A percentile compares a stretch with the other conserved stretches of the same genome.
Evolutionary conservation across 805 yeast genomes (phyloP).

Genomic region (Schwanniomyces polymorphus): DNA sequence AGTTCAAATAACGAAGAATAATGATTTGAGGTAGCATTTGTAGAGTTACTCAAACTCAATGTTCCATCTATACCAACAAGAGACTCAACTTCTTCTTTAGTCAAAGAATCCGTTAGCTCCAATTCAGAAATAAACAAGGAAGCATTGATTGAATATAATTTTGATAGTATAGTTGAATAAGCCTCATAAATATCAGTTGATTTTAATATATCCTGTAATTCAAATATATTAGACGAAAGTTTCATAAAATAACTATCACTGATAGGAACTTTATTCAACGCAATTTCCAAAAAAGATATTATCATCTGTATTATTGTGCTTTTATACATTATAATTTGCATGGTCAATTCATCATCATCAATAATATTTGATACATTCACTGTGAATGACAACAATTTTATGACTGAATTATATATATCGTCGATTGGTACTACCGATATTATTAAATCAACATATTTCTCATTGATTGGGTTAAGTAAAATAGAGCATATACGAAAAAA

Average conservation of each 20-base stretch:
- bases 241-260: slow-evolving; percentile 29
- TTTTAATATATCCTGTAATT: slow-evolving; percentile 31
- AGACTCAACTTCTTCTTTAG: slow-evolving; percentile 31
- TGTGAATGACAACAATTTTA: slow-evolving; percentile 25
- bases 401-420: slow-evolving; percentile 27
- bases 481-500: slow-evolving; percentile 31
- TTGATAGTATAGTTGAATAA: slow-evolving; percentile 23
- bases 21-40: slow-evolving; percentile 11
- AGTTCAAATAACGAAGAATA: slow-evolving; percentile 25
- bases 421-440: slow-evolving; percentile 22
- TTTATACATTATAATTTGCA: slow-evolving; percentile 37
- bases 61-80: slow-evolving; percentile 31
- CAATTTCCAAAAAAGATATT: slow-evolving; percentile 23
- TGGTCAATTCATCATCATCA: slow-evolving; percentile 29
- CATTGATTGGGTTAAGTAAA: slow-evolving; percentile 19
- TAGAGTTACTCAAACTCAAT: slow-evolving; percentile 9
- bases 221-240: slow-evolving; percentile 25
- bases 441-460: slow-evolving; percentile 19
- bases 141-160: slow-evolving; percentile 29
- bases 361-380: slow-evolving; percentile 30
- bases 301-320: slow-evolving; percentile 25
- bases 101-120: slow-evolving; percentile 16
- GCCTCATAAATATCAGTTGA: slow-evolving; percentile 24
- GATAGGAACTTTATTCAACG: slow-evolving; percentile 31
- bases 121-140: slow-evolving; percentile 25